Percentiles rank a stretch among this genome's conserved stretches.
Evolutionary conservation across 192 early-diverging fungal species (phyloP).

Genomic region (Coemansia aciculifera): DNA sequence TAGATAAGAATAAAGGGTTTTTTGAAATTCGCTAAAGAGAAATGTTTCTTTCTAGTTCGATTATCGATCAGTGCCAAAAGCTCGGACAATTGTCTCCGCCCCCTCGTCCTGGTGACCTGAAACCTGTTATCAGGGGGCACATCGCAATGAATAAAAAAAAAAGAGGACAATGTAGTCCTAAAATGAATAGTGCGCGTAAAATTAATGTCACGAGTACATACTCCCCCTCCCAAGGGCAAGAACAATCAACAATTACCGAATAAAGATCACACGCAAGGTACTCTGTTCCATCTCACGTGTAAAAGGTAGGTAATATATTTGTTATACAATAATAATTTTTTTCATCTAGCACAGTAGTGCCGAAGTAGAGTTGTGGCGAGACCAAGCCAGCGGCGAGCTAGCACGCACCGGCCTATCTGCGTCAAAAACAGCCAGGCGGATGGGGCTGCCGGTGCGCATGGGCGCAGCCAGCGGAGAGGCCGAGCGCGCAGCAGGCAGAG

Average conservation of each 20-base stretch:
- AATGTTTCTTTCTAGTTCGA: not conserved
- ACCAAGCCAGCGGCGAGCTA: conserved; percentile 47
- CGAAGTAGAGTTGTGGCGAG: conserved; percentile 28
- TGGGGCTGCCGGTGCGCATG: conserved; percentile 40
- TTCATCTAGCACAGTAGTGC: conserved; percentile 32
- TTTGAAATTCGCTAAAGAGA: not conserved
- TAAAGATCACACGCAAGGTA: not conserved
- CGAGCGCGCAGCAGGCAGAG: not conserved
- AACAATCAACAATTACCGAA: not conserved
- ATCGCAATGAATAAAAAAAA: not conserved
- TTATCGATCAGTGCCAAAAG: no score
- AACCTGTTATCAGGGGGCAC: not conserved
- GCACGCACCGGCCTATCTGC: conserved; percentile 34
- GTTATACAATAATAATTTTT: not conserved
- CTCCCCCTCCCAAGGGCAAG: not conserved
- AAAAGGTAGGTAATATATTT: not conserved
- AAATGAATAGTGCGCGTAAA: not conserved
- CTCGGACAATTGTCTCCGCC: not conserved
- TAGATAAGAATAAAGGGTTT: not conserved
- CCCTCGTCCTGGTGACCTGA: not conserved
- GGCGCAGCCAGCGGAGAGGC: conserved; percentile 15
- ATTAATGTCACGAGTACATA: not conserved
- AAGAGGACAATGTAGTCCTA: not conserved
- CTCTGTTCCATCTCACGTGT: not conserved
- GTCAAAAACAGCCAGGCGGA: conserved; percentile 35